phyloP scores from a whole-genome alignment of 2,329 filamentous ascomycete species.

The Fusarium dimerum region DNA sequence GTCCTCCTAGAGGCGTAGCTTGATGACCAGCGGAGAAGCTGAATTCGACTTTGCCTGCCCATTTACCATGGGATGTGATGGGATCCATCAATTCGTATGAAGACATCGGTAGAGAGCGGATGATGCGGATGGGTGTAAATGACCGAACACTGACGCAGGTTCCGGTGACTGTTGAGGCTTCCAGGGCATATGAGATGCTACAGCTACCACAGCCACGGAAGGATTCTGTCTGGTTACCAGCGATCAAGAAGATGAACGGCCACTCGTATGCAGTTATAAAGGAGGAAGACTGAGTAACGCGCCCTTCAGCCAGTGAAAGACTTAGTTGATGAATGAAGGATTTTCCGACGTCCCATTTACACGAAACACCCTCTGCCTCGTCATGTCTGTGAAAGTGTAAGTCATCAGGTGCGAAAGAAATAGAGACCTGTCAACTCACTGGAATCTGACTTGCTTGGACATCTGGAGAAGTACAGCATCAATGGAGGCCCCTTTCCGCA shows the following conservation, averaged over 20 bases:
- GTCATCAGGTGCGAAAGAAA: not conserved
- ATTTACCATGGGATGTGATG: not conserved
- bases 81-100: constrained; percentile 7
- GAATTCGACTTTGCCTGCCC: not conserved
- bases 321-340: not conserved
- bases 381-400: not conserved
- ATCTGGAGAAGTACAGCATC: not conserved
- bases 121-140: constrained; percentile 2
- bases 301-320: not conserved
- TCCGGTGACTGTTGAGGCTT: not conserved
- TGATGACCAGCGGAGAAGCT: not conserved
- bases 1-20: constrained; percentile 4
- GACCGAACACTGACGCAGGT: not conserved
- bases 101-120: not conserved
- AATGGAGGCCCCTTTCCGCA: not conserved
- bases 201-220: constrained; percentile 3
- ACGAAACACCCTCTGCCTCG: not conserved
- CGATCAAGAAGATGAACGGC: constrained; percentile 4
- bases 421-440: not conserved
- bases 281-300: not conserved
- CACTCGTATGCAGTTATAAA: not conserved
- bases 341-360: not conserved
- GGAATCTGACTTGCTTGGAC: not conserved
- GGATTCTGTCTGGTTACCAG: constrained; percentile 3
- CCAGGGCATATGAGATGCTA: not conserved